Evolutionary conservation across 306 rosid species (phyloP).

Genomic region (Albizia julibrissin): DNA sequence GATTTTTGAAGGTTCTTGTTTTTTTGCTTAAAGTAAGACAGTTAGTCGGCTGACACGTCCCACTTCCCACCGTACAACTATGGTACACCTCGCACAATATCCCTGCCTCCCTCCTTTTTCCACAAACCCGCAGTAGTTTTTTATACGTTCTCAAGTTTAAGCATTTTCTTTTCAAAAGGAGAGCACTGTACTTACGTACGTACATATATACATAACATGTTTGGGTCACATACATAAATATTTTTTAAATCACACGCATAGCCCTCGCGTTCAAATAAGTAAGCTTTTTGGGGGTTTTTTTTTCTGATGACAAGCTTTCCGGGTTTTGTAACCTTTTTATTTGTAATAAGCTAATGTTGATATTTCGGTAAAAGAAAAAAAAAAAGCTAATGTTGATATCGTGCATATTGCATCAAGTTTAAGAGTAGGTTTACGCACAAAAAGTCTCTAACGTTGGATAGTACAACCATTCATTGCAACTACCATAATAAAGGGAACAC

Average conservation of each 20-base stretch:
- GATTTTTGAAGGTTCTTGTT: no score
- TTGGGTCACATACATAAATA: background rate
- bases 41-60: background rate
- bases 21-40: background rate
- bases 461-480: background rate
- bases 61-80: background rate
- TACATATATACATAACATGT: no score
- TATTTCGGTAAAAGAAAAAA: no score
- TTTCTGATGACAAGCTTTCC: no score
- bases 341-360: background rate
- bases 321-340: background rate
- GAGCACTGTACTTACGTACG: background rate
- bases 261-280: no score
- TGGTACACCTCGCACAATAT: background rate
- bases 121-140: background rate
- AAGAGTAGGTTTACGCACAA: background rate
- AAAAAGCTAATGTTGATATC: background rate
- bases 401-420: background rate
- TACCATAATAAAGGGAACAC: background rate
- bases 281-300: no score
- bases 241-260: no score
- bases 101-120: background rate
- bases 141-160: background rate
- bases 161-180: background rate
- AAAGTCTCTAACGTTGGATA: background rate